Conservation (phyloP, 208 protist genomes). For the Leishmania gerbilli region DNA sequence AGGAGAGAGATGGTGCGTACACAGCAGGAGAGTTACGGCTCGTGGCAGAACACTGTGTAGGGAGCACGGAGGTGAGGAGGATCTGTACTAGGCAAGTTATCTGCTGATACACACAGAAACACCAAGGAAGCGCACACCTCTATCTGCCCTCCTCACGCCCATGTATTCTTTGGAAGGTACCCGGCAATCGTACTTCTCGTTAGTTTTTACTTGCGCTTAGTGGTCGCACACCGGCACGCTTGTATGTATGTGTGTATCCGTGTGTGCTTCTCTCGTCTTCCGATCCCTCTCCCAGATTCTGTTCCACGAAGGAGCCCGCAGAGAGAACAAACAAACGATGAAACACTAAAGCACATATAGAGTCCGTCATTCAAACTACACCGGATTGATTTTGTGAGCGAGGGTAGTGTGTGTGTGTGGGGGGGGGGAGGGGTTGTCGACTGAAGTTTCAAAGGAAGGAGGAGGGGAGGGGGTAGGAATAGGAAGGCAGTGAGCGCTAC, state of each 20-base stretch:
- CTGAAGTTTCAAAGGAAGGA: too few relatives aligned
- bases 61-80: not conserved
- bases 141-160: not conserved
- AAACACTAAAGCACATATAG: not conserved
- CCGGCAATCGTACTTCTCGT: not conserved
- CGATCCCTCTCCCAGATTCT: too few relatives aligned
- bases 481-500: not conserved
- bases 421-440: too few relatives aligned
- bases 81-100: not conserved
- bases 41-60: not conserved
- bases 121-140: not conserved
- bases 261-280: too few relatives aligned
- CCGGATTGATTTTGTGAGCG: too few relatives aligned
- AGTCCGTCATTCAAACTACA: too few relatives aligned
- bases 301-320: too few relatives aligned
- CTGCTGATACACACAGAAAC: not conserved
- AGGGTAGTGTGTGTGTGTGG: not conserved
- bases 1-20: not conserved
- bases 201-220: not conserved
- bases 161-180: not conserved
- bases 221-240: not conserved
- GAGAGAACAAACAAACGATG: not conserved
- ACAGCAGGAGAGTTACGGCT: not conserved
- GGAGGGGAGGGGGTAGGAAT: too few relatives aligned
- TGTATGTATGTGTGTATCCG: not conserved